Percentiles rank a stretch among this genome's conserved stretches.
Conservation (phyloP, 768 basidiomycete genomes). For the Pisolithus sp. region DNA sequence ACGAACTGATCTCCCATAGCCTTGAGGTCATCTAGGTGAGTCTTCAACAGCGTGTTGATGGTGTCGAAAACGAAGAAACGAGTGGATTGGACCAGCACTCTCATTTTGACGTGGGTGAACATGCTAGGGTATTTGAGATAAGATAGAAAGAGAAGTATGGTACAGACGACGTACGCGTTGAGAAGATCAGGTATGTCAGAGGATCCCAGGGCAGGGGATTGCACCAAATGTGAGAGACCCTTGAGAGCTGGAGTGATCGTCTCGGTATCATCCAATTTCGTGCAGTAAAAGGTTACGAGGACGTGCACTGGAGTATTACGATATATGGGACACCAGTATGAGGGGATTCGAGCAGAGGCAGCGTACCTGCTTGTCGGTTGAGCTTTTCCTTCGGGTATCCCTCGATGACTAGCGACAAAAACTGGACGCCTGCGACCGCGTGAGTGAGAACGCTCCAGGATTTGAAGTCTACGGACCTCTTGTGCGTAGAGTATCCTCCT, state of each 20-base stretch:
- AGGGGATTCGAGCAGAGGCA: background rate
- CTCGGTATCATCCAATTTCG: conserved; percentile 81
- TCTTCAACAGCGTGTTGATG: conserved; percentile 53
- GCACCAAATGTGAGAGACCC: conserved; percentile 64
- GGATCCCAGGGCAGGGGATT: conserved; percentile 55
- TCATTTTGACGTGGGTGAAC: conserved; percentile 76
- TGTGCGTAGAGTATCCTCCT: conserved; percentile 68
- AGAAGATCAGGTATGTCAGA: conserved; percentile 57
- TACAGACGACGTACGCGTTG: conserved; percentile 45
- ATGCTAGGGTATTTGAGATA: conserved; percentile 39
- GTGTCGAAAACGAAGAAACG: conserved; percentile 78
- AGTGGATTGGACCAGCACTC: conserved; percentile 71
- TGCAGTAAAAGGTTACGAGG: conserved; percentile 74
- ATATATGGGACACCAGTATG: background rate
- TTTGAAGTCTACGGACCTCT: conserved; percentile 52
- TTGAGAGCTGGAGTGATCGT: conserved; percentile 77
- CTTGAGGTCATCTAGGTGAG: conserved; percentile 50
- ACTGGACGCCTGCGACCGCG: conserved; percentile 60
- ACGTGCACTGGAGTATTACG: conserved; percentile 65
- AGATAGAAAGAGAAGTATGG: background rate
- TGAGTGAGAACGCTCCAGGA: background rate
- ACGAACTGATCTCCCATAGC: conserved; percentile 69
- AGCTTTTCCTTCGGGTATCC: conserved; percentile 55
- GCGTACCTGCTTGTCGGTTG: conserved; percentile 77
- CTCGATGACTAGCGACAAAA: conserved; percentile 68